phyloP scores from a whole-genome alignment of 306 rosid genomes.

The Nissolia schottii region DNA sequence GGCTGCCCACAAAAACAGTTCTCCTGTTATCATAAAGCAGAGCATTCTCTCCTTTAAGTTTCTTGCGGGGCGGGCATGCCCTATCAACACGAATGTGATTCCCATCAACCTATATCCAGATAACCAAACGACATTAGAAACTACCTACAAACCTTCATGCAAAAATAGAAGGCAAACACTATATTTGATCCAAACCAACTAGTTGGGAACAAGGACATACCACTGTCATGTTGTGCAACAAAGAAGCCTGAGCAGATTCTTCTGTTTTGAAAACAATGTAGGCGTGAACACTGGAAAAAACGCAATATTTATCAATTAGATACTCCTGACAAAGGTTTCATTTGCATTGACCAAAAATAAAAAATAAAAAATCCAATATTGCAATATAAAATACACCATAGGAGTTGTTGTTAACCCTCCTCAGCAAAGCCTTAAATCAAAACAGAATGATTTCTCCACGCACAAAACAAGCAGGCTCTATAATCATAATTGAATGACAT shows the following conservation, averaged over 20 bases:
- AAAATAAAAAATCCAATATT: background rate
- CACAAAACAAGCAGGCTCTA: background rate
- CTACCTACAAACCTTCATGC: background rate
- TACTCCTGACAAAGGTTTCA: background rate
- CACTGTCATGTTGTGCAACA: conserved; percentile 84
- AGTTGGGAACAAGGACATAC: conserved; percentile 39
- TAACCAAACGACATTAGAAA: background rate
- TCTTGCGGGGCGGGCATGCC: conserved; percentile 99
- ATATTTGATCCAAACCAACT: background rate
- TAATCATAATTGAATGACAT: background rate
- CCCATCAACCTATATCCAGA: conserved; percentile 63
- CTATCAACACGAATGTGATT: conserved; percentile 91
- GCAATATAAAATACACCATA: conserved; percentile 3
- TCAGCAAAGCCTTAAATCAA: background rate
- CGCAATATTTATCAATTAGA: conserved; percentile 21
- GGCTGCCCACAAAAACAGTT: conserved; percentile 95
- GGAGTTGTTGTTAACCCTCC: background rate
- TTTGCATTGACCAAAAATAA: background rate
- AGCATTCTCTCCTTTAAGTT: conserved; percentile 61
- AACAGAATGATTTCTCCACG: background rate
- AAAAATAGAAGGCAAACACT: background rate
- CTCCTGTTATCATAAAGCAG: conserved; percentile 69
- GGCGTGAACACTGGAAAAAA: conserved; percentile 70
- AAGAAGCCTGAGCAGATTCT: conserved; percentile 75
- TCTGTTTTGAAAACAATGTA: conserved; percentile 73